Percentiles rank a stretch among this genome's conserved stretches.
Evolutionary conservation across 2,329 filamentous ascomycete species (phyloP).

Genomic region (Colletotrichum sojae): DNA sequence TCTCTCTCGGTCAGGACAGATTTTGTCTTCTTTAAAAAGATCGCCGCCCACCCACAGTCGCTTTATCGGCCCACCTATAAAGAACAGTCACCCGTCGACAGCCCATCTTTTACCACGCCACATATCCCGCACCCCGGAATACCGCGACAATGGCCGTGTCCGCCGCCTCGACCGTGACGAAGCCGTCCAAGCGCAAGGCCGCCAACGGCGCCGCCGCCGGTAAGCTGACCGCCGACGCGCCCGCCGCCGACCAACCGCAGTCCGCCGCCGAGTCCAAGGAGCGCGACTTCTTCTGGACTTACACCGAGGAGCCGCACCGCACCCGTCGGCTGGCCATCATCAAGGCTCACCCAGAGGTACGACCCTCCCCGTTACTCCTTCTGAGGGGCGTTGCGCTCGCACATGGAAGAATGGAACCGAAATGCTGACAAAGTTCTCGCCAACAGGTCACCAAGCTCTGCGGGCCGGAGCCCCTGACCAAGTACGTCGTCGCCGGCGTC

Average conservation of each 20-base stretch:
- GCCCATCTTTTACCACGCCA: background rate
- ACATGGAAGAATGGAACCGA: background rate
- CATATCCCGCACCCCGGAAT: background rate
- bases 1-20: constrained; percentile 32
- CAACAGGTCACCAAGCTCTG: constrained; percentile 93
- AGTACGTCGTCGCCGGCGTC: constrained; percentile 89
- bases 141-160: constrained; percentile 46
- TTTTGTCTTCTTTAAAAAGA: background rate
- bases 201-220: constrained; percentile 45
- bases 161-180: constrained; percentile 52
- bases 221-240: constrained; percentile 40
- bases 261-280: constrained; percentile 58
- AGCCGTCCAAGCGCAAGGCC: constrained; percentile 47
- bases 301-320: constrained; percentile 97
- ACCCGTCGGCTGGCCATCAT: constrained; percentile 94
- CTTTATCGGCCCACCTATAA: background rate
- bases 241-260: constrained; percentile 44
- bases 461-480: constrained; percentile 94
- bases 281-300: constrained; percentile 95
- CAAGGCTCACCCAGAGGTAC: constrained; percentile 95
- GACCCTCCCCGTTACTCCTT: constrained; percentile 36
- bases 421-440: background rate
- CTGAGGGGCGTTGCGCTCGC: constrained; percentile 29
- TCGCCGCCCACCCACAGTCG: background rate
- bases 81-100: background rate